Percentiles rank a stretch among this genome's conserved stretches.
Conservation (phyloP, 768 basidiomycete species). For the Phaffia australis region DNA sequence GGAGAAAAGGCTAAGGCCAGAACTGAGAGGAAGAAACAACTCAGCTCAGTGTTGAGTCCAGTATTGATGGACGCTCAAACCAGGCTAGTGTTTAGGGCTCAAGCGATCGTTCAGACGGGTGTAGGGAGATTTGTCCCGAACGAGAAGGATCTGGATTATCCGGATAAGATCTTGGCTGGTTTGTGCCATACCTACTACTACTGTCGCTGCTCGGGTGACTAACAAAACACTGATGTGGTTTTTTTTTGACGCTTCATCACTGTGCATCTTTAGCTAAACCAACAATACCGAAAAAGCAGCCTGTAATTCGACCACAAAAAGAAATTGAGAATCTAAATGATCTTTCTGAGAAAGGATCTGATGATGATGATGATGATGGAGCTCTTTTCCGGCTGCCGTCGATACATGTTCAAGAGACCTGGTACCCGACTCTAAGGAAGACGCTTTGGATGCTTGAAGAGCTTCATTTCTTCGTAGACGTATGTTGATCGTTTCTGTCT, state of each 20-base stretch:
- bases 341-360: conserved; percentile 27
- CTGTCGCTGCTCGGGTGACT: not conserved
- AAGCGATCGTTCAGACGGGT: conserved; percentile 77
- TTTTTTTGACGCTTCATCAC: no score
- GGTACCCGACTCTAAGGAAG: conserved; percentile 82
- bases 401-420: conserved; percentile 64
- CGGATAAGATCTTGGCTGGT: conserved; percentile 61
- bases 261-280: conserved; percentile 3
- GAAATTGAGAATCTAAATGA: not conserved
- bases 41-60: conserved; percentile 71
- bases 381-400: conserved; percentile 57
- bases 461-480: conserved; percentile 84
- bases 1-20: not conserved
- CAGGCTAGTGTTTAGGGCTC: conserved; percentile 87
- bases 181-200: conserved; percentile 31
- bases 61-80: conserved; percentile 95
- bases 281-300: not conserved
- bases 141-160: conserved; percentile 66
- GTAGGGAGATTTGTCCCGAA: conserved; percentile 72
- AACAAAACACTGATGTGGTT: not conserved
- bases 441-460: conserved; percentile 86
- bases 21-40: conserved; percentile 42
- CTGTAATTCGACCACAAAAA: not conserved
- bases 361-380: conserved; percentile 40
- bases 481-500: conserved; percentile 36